phyloP scores from a whole-genome alignment of 1,139 yeast species.

The Geotrichum reessii region DNA sequence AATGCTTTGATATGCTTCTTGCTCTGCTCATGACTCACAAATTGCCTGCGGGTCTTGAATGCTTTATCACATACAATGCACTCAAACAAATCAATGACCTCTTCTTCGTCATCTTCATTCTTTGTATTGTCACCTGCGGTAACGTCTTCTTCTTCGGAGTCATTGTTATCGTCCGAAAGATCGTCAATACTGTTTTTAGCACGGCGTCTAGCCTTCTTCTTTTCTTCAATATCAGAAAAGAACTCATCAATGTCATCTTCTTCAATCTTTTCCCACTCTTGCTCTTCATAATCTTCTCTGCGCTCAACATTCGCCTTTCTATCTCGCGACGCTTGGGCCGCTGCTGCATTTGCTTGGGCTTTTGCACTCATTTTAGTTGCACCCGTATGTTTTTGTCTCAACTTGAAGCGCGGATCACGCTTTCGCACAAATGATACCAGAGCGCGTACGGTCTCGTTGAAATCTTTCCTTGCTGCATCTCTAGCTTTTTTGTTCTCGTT shows the following conservation, averaged over 20 bases:
- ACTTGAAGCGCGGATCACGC: slow-evolving; percentile 71
- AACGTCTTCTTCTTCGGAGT: background rate
- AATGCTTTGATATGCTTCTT: slow-evolving; percentile 68
- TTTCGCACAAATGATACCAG: slow-evolving; percentile 69
- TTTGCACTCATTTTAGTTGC: slow-evolving; percentile 40
- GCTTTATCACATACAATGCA: slow-evolving; percentile 81
- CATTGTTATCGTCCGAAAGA: slow-evolving; percentile 15
- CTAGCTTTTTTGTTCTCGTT: slow-evolving; percentile 80
- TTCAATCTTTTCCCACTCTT: slow-evolving; percentile 75
- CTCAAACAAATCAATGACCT: slow-evolving; percentile 50
- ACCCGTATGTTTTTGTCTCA: slow-evolving; percentile 30
- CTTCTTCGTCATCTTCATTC: slow-evolving; percentile 38
- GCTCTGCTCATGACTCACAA: slow-evolving; percentile 68
- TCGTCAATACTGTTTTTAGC: slow-evolving; percentile 1
- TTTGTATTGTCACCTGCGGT: slow-evolving; percentile 15
- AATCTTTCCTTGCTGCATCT: slow-evolving; percentile 74
- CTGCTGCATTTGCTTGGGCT: slow-evolving; percentile 38
- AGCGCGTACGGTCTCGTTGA: slow-evolving; percentile 72
- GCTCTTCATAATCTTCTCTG: slow-evolving; percentile 48
- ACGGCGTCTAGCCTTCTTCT: slow-evolving; percentile 11
- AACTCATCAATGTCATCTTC: slow-evolving; percentile 29
- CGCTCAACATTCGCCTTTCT: slow-evolving; percentile 42
- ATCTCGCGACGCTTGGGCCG: slow-evolving; percentile 49
- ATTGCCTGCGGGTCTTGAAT: slow-evolving; percentile 76
- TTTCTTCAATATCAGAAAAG: slow-evolving; percentile 18